phyloP scores from a whole-genome alignment of 148 eudicot genomes.

The Camellia granthamiana region DNA sequence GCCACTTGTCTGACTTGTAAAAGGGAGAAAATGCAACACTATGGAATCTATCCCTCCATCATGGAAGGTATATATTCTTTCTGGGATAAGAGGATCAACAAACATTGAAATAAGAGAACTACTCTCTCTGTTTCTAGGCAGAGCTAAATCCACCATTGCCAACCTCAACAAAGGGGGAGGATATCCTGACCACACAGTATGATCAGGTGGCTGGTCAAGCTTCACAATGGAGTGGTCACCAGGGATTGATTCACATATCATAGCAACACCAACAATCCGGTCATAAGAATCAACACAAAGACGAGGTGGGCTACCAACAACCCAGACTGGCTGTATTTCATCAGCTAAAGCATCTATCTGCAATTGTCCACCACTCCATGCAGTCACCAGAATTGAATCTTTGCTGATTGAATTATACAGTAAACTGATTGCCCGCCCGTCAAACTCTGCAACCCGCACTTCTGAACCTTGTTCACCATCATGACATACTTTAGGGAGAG shows the following conservation, averaged over 20 bases:
- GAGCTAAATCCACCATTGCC: constrained; percentile 87
- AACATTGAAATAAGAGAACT: constrained; percentile 51
- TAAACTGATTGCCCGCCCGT: constrained; percentile 81
- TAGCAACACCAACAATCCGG: constrained; percentile 69
- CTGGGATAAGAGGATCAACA: constrained; percentile 78
- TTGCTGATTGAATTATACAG: constrained; percentile 72
- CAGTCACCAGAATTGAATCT: constrained; percentile 80
- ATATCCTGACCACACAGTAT: constrained; percentile 74
- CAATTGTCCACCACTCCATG: constrained; percentile 90
- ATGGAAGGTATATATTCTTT: constrained; percentile 75
- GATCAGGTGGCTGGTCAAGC: constrained; percentile 60
- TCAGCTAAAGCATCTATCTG: constrained; percentile 95
- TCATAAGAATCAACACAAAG: constrained; percentile 60
- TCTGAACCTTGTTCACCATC: constrained; percentile 44
- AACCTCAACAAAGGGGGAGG: constrained; percentile 84
- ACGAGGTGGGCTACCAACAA: constrained; percentile 62
- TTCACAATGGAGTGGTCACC: constrained; percentile 42
- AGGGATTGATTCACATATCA: constrained; percentile 77
- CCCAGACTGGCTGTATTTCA: constrained; percentile 94
- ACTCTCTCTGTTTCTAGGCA: constrained; percentile 43
- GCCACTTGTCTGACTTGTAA: constrained; percentile 63
- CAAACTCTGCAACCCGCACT: constrained; percentile 42
- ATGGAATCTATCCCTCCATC: constrained; percentile 87
- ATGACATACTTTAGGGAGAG: constrained; percentile 63
- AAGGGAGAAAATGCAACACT: constrained; percentile 90